Base-by-base conservation (phyloP, 805 yeast genomes). In the Yarrowia yakushimensis region DNA sequence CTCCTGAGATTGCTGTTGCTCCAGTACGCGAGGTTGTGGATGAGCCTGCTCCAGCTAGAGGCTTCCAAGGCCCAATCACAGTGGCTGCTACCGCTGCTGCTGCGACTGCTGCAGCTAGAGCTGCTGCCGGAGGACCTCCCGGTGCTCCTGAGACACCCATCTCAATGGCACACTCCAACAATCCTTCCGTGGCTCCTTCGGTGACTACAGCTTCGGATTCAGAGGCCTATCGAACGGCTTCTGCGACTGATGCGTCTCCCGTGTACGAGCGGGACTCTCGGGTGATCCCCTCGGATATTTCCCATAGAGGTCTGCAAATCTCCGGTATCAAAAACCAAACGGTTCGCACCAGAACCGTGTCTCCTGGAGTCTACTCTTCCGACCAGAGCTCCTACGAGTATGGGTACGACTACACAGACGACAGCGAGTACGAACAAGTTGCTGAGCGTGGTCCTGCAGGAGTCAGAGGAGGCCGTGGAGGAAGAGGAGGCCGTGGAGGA, bases 81-180 rank as follows among this genome's bases (percentile, higher is more conserved):
- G 59, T 52, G 11, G 31, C 59, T n/a, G 59, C 59, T 1, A 52
- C 59, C 4, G 31, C 59, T 3, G 59, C 59, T n/a, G 59, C 59
- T 2, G 59, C 43, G 3, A 34, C 59, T 12, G 59, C 59, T 3
- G 59, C 59, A 3, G 59, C 59, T 11, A n/a, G 59, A 13, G 59
- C 59, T n/a, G 59, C 59, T 20, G 43, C 59, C 17, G 59, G 59
- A 3, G 59, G 25, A 1, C 59, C 33, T 12, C 59, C 59, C 7
- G 59, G 59, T 3, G 59, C 59, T 2, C 59, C 59, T 1, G 59
- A 52, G 25, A 52, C 59, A 4, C 59, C 59, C 13, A 36, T 52
- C 18, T 52, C 59, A 1, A 52, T 52, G 59, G 59, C 59, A 7
- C 59, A 52, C 43, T 25, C 43, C 4, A 33, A 34, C 30, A n/a